Base-by-base conservation (phyloP, 2,329 filamentous ascomycete species). In the Teratosphaeria viscida region DNA sequence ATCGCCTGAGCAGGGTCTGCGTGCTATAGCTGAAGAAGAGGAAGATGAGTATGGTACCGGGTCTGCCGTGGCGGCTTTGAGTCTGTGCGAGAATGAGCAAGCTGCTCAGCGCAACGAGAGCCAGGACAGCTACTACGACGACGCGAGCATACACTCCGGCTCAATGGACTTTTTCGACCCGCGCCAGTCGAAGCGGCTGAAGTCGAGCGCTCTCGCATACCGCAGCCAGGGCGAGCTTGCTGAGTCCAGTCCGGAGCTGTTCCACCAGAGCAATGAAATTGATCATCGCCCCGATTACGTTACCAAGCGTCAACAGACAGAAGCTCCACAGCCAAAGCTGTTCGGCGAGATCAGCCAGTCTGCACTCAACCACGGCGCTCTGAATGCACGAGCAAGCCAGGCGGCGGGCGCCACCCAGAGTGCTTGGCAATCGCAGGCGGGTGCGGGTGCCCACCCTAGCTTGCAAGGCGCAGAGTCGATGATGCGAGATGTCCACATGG, bases 271-370 rank as follows among this genome's bases (percentile, higher is more conserved):
- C 1, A 74, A 72, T 34, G 67, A 69, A 19, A 63, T 70, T 62
- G 37, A 67, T 61, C 62, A 63, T 43, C 60, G 68, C 29, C 52
- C 43, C 14, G 47, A 49, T 12, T 56, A n/a, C 49, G 54, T 12
- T 32, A 29, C 6, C 27, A 58, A 27, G 37, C 16, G 26, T 49
- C 54, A 29, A 55, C 52, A 59, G 37, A 54, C 16, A 35, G 60
- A 19, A 55, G 67, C 34, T 59, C 53, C 32, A 55, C 59, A 23
- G 37, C 62, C n/a, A 60, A 57, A 80, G 56, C 73, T 86, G 5
- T 86, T 86, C 67, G 84, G 84, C 12, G 84, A 86, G 68, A 82
- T 86, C 62, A 79, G 79, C 11, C 72, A 77, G 32, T 83, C 82
- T 23, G 79, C 79, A 11, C 66, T 85, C 14, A 73, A 76, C 56